Evolutionary conservation across 768 basidiomycete species (phyloP).

Genomic region (Auricularia sp.): DNA sequence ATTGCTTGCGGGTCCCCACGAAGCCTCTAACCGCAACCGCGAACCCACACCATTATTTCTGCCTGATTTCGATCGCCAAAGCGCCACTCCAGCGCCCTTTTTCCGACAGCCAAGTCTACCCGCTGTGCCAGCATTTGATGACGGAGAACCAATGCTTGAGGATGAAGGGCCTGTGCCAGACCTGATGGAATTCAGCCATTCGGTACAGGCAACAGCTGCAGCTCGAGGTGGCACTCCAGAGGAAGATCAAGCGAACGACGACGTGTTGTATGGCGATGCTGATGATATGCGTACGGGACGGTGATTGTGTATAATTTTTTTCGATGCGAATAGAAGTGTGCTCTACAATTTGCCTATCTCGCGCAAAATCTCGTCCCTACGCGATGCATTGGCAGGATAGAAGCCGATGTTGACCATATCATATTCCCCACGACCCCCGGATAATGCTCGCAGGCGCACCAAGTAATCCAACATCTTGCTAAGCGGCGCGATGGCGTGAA

Average conservation of each 20-base stretch:
- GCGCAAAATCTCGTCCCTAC: conserved; percentile 60
- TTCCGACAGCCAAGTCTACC: conserved; percentile 18
- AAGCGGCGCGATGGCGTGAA: conserved; percentile 67
- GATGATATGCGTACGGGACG: conserved; percentile 57
- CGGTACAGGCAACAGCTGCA: conserved; percentile 47
- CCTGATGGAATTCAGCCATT: conserved; percentile 70
- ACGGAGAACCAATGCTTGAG: conserved; percentile 16
- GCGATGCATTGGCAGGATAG: conserved; percentile 46
- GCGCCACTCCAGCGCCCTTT: conserved; percentile 31
- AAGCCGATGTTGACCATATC: conserved; percentile 77
- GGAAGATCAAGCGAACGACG: conserved; percentile 70
- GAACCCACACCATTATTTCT: conserved; percentile 64
- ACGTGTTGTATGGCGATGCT: conserved; percentile 70
- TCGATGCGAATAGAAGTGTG: neutral
- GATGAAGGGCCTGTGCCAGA: conserved; percentile 23
- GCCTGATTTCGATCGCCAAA: conserved; percentile 44
- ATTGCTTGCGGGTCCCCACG: conserved; percentile 16
- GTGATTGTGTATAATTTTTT: conserved; percentile 12
- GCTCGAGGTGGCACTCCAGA: conserved; percentile 48
- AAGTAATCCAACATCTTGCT: conserved; percentile 76
- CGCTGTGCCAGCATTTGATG: conserved; percentile 35
- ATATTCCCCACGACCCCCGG: conserved; percentile 73
- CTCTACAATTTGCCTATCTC: conserved; percentile 49
- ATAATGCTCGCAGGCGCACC: conserved; percentile 63
- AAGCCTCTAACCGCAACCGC: conserved; percentile 15